Evolutionary conservation across 2,329 filamentous ascomycete species (phyloP), one percentile per base, ranked within the genome.

Genomic region (Pseudocercospora musae): DNA sequence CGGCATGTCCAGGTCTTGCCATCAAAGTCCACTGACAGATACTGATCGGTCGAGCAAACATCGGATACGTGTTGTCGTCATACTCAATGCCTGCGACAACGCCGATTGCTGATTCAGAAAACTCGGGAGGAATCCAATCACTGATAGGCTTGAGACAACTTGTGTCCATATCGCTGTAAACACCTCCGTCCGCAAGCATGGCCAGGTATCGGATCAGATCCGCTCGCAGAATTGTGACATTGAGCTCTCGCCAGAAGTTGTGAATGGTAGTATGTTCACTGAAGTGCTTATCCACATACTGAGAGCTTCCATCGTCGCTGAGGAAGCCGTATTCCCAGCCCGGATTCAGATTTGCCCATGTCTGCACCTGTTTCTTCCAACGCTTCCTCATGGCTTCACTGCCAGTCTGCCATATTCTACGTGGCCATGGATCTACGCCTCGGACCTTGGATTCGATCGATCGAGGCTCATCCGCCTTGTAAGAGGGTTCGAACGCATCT

Each of bases 101-200:
- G 29, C 20, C 56, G 56, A 13, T 53, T 58, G 6, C 27, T 48
- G 13, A 55, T 60, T 18, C 33, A 33, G 11, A 59, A 29, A 23
- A 65, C 40, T 21, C 18, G 44, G 33, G n/a, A 15, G 65, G 62
- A 15, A 66, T 60, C 67, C 67, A 69, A 11, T 61, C 52, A 23
- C 64, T 54, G 21, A 67, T 63, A 8, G 64, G 62, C 29, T 58
- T 49, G 15, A 50, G 40, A 54, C 66, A 67, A 13, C 60, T 62
- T 11, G 63, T 66, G 55, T 69, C 68, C n/a, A 68, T 62, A 37
- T 69, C 68, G n/a, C 57, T 29, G 57, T 69, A 69, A 1, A 64
- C 58, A 31, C 68, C 68, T 29, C 68, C 66, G 10, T 69, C 66
- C 4, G 58, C 59, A 6, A 65, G 58, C 8, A 69, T 53, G 8